Conservation (phyloP, 495 filamentous ascomycete genomes). For the Lasiosphaeria hispida region DNA sequence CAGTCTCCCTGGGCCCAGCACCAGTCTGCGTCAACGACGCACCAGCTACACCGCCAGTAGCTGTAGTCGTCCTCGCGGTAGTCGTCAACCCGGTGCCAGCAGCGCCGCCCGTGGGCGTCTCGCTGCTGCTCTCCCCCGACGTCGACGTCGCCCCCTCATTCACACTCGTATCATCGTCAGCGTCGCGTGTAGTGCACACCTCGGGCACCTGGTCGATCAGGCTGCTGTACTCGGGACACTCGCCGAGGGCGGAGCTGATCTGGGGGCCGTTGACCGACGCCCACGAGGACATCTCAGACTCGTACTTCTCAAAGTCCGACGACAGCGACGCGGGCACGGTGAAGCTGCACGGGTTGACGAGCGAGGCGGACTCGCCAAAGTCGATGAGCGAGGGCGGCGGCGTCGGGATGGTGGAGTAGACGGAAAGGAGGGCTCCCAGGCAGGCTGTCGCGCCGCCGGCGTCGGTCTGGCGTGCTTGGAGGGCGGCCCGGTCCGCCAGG, state of each 20-base stretch:
- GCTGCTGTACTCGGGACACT: conserved; percentile 16
- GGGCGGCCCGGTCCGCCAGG: no score
- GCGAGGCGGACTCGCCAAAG: background rate
- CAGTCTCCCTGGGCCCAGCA: conserved; percentile 20
- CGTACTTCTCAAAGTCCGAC: conserved; percentile 11
- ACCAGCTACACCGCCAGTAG: background rate
- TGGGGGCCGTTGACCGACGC: background rate
- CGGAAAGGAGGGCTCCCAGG: conserved; percentile 14
- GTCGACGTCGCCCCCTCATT: background rate
- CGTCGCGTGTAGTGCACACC: no score
- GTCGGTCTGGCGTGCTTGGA: conserved; percentile 19
- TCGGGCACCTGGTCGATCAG: background rate
- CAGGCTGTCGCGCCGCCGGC: conserved; percentile 10
- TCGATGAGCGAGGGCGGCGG: conserved; percentile 9
- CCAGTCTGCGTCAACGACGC: background rate
- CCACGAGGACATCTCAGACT: conserved; percentile 14
- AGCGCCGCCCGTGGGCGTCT: background rate
- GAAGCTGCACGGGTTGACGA: conserved; percentile 16
- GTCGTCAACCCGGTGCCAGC: conserved; percentile 8
- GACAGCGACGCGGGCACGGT: conserved; percentile 8
- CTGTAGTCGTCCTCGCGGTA: conserved; percentile 6
- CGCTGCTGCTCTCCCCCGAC: background rate
- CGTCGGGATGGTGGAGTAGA: conserved; percentile 17
- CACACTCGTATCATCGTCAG: no score
- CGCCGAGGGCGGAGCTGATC: conserved; percentile 3